A percentile compares a stretch with the other conserved stretches of the same genome.
These are phyloP conservation scores for Starmerella apis DNA, from an alignment of 805 yeast species.

Conservation along the genomic window DNA sequence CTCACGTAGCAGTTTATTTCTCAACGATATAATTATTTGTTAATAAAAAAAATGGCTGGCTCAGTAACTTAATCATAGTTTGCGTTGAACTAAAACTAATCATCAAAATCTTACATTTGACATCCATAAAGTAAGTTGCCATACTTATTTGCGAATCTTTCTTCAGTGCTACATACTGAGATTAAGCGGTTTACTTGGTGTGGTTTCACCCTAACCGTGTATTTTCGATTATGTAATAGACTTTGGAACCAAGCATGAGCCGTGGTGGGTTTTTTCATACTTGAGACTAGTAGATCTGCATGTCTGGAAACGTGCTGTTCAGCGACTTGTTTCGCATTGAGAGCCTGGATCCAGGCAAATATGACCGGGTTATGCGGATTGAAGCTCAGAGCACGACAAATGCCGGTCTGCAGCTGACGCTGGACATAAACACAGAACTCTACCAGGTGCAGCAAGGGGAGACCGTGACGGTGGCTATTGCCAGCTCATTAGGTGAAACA, in stretches of 20 bases:
- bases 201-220: conserved; percentile 1
- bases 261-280: neutral
- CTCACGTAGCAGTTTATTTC: too few species aligned
- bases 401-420: conserved; percentile 65
- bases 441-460: conserved; percentile 74
- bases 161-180: too few species aligned
- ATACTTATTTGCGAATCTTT: too few species aligned
- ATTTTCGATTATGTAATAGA: too few species aligned
- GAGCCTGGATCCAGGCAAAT: conserved; percentile 76
- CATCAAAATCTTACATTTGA: too few species aligned
- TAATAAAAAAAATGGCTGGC: too few species aligned
- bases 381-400: conserved; percentile 80
- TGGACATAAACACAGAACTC: conserved; percentile 84
- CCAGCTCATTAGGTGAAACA: conserved; percentile 55
- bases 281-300: neutral
- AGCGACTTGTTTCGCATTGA: conserved; percentile 86
- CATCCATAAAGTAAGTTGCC: too few species aligned
- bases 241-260: too few species aligned
- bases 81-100: too few species aligned
- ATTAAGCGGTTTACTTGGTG: too few species aligned
- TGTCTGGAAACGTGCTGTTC: conserved; percentile 51
- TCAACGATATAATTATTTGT: too few species aligned
- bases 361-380: conserved; percentile 83
- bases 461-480: conserved; percentile 74
- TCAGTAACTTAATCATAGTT: too few species aligned